Percentiles rank a stretch among this genome's conserved stretches.
Conservation (phyloP, 2,329 filamentous ascomycete genomes). For the Canariomyces notabilis region DNA sequence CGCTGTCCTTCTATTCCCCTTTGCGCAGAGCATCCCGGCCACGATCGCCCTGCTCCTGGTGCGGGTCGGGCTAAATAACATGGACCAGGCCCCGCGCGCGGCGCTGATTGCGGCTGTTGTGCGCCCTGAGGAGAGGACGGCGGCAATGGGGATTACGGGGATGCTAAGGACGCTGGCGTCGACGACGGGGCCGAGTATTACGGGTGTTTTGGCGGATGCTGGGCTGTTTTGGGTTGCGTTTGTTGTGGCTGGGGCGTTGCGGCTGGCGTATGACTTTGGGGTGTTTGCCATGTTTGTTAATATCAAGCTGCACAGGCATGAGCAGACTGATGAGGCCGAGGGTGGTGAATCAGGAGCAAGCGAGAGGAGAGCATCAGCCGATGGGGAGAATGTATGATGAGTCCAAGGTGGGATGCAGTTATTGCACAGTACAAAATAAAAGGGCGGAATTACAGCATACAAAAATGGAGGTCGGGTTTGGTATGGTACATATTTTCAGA, state of each 20-base stretch:
- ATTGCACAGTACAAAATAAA: too few relatives aligned
- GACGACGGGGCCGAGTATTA: conserved; percentile 49
- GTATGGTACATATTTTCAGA: too few relatives aligned
- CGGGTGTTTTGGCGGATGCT: conserved; percentile 49
- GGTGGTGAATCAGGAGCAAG: too few relatives aligned
- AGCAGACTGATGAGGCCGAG: neutral
- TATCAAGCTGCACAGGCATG: conserved; percentile 41
- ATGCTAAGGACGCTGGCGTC: conserved; percentile 57
- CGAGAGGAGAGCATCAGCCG: neutral
- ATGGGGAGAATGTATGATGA: too few relatives aligned
- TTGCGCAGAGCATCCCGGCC: conserved; percentile 45
- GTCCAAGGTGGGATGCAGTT: too few relatives aligned
- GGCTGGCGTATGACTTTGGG: conserved; percentile 54
- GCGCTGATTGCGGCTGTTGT: conserved; percentile 65
- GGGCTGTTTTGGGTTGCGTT: conserved; percentile 59
- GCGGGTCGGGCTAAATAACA: conserved; percentile 58
- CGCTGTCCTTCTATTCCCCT: conserved; percentile 55
- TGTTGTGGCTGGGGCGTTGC: conserved; percentile 48
- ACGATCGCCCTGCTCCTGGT: conserved; percentile 54
- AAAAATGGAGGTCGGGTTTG: too few relatives aligned
- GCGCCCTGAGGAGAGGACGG: conserved; percentile 59
- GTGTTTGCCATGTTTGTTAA: conserved; percentile 56
- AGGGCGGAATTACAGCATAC: too few relatives aligned
- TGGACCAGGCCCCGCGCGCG: conserved; percentile 63
- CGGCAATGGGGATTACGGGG: conserved; percentile 64